Conservation (phyloP, 257 asterid species). For the Solanum corneliomulleri region DNA sequence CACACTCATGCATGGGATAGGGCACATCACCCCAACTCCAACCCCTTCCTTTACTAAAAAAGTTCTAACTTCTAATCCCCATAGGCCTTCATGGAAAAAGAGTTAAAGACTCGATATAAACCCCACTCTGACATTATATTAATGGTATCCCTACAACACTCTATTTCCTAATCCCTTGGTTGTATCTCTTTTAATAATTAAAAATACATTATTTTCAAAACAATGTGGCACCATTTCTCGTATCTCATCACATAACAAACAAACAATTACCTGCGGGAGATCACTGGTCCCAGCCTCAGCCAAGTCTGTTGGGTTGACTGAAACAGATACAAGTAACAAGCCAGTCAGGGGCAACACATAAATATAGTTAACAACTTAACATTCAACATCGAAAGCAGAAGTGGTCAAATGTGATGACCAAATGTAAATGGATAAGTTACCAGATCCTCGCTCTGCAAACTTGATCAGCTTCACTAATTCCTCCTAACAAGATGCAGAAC, state of each 20-base stretch:
- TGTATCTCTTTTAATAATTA: neutral
- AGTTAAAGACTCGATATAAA: neutral
- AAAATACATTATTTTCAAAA: neutral
- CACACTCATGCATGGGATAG: neutral
- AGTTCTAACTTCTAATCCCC: neutral
- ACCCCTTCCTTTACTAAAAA: neutral
- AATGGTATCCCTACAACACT: neutral
- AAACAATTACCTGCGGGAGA: constrained; percentile 43
- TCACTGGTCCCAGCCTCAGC: constrained; percentile 51
- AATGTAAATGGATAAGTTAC: constrained; percentile 20
- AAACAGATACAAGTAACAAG: neutral
- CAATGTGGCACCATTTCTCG: neutral
- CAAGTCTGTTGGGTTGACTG: constrained; percentile 48
- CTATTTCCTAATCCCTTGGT: neutral
- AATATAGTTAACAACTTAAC: neutral
- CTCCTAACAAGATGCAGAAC: constrained; percentile 44
- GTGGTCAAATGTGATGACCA: neutral
- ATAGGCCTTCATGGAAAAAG: neutral
- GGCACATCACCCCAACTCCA: neutral
- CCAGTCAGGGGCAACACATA: neutral
- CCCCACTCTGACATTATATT: neutral
- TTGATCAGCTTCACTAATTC: constrained; percentile 64
- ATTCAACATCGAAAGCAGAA: neutral
- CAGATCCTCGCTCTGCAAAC: constrained; percentile 72
- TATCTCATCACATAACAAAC: neutral